phyloP scores from a whole-genome alignment of 2,329 filamentous ascomycete species.

The Monosporascus sp. region DNA sequence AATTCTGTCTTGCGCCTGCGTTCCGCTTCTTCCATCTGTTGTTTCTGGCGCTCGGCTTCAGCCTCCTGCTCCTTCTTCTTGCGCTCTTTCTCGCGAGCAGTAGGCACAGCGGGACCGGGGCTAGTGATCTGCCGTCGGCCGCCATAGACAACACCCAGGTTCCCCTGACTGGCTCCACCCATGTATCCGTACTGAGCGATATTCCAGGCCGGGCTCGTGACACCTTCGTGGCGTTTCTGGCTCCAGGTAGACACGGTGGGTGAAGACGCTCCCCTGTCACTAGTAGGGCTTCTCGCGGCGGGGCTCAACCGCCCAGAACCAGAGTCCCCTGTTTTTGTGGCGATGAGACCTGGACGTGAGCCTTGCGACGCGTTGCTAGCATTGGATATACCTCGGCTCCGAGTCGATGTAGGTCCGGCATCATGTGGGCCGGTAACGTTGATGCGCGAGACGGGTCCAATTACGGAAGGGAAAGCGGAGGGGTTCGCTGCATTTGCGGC shows the following conservation, averaged over 20 bases:
- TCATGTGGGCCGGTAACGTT: slow-evolving; percentile 59
- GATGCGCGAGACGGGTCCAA: slow-evolving; percentile 65
- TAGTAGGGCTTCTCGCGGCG: slow-evolving; percentile 54
- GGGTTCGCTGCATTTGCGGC: slow-evolving; percentile 73
- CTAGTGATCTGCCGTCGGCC: slow-evolving; percentile 88
- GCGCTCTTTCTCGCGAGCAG: slow-evolving; percentile 77
- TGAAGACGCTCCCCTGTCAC: slow-evolving; percentile 43
- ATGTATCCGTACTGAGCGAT: slow-evolving; percentile 98
- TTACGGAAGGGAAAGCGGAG: slow-evolving; percentile 63
- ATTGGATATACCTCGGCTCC: slow-evolving; percentile 44
- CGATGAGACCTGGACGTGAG: slow-evolving; percentile 33
- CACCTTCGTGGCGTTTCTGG: slow-evolving; percentile 72
- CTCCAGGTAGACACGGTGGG: slow-evolving; percentile 80
- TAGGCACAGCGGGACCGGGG: slow-evolving; percentile 73
- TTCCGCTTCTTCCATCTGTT: slow-evolving; percentile 48
- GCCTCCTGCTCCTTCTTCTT: slow-evolving; percentile 48
- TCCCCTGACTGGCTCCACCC: slow-evolving; percentile 94
- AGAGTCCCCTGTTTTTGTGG: slow-evolving; percentile 49
- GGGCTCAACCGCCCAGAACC: slow-evolving; percentile 55
- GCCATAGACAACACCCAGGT: slow-evolving; percentile 89
- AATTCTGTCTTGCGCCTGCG: slow-evolving; percentile 39
- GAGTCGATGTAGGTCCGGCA: slow-evolving; percentile 51
- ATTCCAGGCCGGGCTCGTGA: slow-evolving; percentile 90
- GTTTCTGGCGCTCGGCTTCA: slow-evolving; percentile 54
- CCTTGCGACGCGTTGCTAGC: slow-evolving; percentile 54